Evolutionary conservation across 768 basidiomycete species (phyloP).

Genomic region (Thelephora aurantiotincta): DNA sequence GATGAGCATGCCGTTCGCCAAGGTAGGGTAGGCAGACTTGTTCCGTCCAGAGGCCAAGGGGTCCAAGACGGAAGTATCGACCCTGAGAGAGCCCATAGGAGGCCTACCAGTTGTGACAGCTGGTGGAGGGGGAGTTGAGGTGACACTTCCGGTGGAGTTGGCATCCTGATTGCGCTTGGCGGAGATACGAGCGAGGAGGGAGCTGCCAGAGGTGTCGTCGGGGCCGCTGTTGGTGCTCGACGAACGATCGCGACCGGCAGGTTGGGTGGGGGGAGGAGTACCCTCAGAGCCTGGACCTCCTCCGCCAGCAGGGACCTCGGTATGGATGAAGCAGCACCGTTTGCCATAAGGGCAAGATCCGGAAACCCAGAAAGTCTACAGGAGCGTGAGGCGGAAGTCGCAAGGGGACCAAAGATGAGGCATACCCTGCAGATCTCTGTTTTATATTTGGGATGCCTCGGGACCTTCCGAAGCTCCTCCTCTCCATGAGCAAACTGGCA

Average conservation of each 20-base stretch:
- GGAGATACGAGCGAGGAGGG: slow-evolving; percentile 65
- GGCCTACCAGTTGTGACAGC: slow-evolving; percentile 49
- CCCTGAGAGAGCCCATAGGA: slow-evolving; percentile 40
- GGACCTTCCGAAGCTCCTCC: slow-evolving; percentile 72
- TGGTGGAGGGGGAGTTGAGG: slow-evolving; percentile 26
- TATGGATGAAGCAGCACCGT: slow-evolving; percentile 89
- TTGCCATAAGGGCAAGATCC: slow-evolving; percentile 90
- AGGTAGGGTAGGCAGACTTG: slow-evolving; percentile 71
- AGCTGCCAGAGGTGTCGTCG: slow-evolving; percentile 50
- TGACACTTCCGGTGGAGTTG: slow-evolving; percentile 17
- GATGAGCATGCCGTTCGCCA: slow-evolving; percentile 42
- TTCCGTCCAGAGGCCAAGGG: slow-evolving; percentile 49
- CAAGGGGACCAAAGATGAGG: slow-evolving; percentile 4
- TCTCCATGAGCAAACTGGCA: slow-evolving; percentile 93
- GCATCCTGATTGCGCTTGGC: slow-evolving; percentile 45
- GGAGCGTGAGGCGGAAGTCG: slow-evolving; percentile 6
- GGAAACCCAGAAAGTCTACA: slow-evolving; percentile 84
- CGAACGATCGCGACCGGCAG: slow-evolving; percentile 50
- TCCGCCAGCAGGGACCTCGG: slow-evolving; percentile 61
- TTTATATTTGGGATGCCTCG: slow-evolving; percentile 89
- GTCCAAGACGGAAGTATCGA: slow-evolving; percentile 54
- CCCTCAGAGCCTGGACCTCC: slow-evolving; percentile 38
- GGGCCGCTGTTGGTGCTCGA: slow-evolving; percentile 69
- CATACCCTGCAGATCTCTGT: slow-evolving; percentile 85
- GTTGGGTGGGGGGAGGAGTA: slow-evolving; percentile 29